Evolutionary conservation across 805 yeast genomes (phyloP).

Genomic region (Yarrowia bubula): DNA sequence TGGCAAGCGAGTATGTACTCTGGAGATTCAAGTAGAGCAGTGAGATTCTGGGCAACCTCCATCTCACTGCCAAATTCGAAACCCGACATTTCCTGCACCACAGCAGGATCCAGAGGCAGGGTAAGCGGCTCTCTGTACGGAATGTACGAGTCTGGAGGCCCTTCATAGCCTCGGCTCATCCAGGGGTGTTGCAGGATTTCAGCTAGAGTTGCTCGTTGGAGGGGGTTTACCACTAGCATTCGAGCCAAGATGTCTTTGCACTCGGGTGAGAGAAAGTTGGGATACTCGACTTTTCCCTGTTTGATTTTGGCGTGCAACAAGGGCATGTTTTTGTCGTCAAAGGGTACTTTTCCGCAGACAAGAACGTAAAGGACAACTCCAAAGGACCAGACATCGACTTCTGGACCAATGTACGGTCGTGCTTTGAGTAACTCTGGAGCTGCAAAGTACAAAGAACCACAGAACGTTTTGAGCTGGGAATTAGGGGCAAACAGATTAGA

Average conservation of each 20-base stretch:
- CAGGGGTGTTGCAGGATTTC: conserved; percentile 89
- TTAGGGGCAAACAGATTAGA: conserved; percentile 78
- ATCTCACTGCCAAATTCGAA: conserved; percentile 76
- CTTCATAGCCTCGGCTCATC: conserved; percentile 88
- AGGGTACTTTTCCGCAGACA: conserved; percentile 97
- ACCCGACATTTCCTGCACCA: conserved; percentile 70
- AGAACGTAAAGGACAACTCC: conserved; percentile 94
- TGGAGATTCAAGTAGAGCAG: conserved; percentile 56
- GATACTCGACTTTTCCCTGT: conserved; percentile 88
- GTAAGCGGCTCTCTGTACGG: conserved; percentile 76
- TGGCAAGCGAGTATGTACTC: conserved; percentile 62
- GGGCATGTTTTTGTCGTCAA: conserved; percentile 91
- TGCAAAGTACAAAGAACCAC: conserved; percentile 97
- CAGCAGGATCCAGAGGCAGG: conserved; percentile 63
- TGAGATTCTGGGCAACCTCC: conserved; percentile 55
- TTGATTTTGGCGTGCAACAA: conserved; percentile 92
- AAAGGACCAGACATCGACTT: conserved; percentile 97
- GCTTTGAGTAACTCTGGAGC: conserved; percentile 96
- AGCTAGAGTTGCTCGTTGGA: conserved; percentile 69
- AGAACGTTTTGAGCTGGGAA: conserved; percentile 79
- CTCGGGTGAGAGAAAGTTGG: conserved; percentile 72
- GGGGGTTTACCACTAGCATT: conserved; percentile 90
- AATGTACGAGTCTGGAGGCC: conserved; percentile 62
- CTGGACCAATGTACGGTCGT: conserved; percentile 91
- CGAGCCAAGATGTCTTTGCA: conserved; percentile 76